A percentile compares a stretch with the other conserved stretches of the same genome.
These are phyloP conservation scores for Sporothrix globosa DNA, from an alignment of 2,329 filamentous ascomycete species.

Conservation along the genomic window DNA sequence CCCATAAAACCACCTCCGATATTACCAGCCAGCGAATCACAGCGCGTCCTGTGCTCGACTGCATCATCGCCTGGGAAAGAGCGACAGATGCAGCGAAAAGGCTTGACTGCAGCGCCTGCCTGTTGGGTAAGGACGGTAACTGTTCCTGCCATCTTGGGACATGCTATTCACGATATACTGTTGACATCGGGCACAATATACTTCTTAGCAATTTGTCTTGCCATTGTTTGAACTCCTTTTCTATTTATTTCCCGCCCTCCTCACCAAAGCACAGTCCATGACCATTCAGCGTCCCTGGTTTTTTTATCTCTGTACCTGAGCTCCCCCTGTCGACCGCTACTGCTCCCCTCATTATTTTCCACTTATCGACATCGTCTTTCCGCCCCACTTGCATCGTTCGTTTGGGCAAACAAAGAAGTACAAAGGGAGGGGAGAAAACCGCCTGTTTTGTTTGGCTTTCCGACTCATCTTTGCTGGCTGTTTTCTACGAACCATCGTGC, in stretches of 20 bases:
- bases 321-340: constrained; percentile 14
- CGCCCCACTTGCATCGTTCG: constrained; percentile 15
- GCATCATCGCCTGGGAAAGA: constrained; percentile 34
- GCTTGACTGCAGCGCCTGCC: not conserved
- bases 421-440: not conserved
- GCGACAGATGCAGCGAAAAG: constrained; percentile 35
- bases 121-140: not conserved
- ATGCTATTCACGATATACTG: not conserved
- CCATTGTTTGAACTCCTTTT: not conserved
- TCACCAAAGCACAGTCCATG: not conserved
- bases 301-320: constrained; percentile 4
- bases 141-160: constrained; percentile 23
- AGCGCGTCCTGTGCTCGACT: not conserved
- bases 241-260: not conserved
- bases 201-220: not conserved
- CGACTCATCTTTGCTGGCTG: not conserved
- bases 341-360: constrained; percentile 10
- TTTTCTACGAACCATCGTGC: not conserved
- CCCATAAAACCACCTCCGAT: constrained; percentile 19
- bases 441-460: not conserved
- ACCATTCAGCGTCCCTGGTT: not conserved
- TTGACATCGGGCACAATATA: not conserved
- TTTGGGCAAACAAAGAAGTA: not conserved
- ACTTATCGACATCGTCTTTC: constrained; percentile 16
- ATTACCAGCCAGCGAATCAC: constrained; percentile 30